Evolutionary conservation across 169 alveolate species (phyloP), one percentile per base, ranked within the genome.

Genomic region (Plasmodium fragile): DNA sequence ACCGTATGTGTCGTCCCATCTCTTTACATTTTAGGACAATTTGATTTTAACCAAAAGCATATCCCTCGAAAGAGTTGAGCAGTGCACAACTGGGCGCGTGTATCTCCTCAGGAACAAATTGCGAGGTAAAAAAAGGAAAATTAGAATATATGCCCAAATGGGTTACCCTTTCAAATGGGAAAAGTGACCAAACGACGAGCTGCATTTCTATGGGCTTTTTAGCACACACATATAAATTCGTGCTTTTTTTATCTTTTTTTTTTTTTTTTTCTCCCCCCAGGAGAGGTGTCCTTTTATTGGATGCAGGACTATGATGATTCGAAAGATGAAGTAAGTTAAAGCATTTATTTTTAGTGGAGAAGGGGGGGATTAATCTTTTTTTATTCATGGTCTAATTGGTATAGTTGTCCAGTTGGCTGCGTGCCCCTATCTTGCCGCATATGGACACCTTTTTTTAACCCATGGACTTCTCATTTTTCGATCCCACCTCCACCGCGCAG

Each of bases 271-370:
- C 22, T 59, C 25, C 52, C 32, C 22, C 75, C 10, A 90, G 94
- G 83, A 18, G 92, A 79, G 55, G 34, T 80, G 5, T 81, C 79
- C 0, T 90, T 80, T 80, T 90, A 80, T 39, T 90, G 94, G 94
- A 90, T 90, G 94, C 94, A 90, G 34, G 94, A 90, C 59, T 79
- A 34, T 69, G 94, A 90, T 10, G 94, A 90, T 7, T 90, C 94
- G 16, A 90, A 90, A 71, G 94, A 90, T 49, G 94, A 90, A 71
- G 94, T 90, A 90, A 79, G 70, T 69, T 65, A n/a, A 36, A 32
- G 80, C 22, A 6, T 49, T 16, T 82, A 22, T 36, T 69, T 4
- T 25, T 36, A 59, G 49, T 45, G 72, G 18, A 10, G 39, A 11
- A 28, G 41, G 77, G n/a, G n/a, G 10, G 36, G 18, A n/a, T 18